Conservation (phyloP, 75 land plant genomes). For the Pinus albicaulis region DNA sequence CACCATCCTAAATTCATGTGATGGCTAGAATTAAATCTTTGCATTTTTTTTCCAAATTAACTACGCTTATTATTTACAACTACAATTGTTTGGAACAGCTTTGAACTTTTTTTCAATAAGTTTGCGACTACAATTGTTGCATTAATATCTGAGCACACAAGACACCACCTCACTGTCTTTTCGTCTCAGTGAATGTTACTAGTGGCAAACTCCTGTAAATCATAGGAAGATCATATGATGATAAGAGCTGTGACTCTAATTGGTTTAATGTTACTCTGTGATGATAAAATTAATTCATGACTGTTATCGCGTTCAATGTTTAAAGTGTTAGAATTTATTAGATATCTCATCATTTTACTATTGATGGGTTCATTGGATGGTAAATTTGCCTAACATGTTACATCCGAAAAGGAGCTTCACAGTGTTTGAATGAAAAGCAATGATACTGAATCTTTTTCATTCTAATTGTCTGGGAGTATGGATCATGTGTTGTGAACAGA, state of each 20-base stretch:
- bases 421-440: neutral
- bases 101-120: neutral
- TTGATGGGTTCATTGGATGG: neutral
- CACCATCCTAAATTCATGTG: too few relatives aligned
- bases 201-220: neutral
- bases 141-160: conserved; percentile 5
- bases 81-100: conserved; percentile 5
- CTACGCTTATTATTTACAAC: too few relatives aligned
- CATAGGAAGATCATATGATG: too few relatives aligned
- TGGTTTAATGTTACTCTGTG: too few relatives aligned
- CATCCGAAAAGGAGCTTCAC: neutral
- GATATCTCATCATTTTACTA: neutral
- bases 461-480: neutral
- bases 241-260: too few relatives aligned
- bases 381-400: neutral
- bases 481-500: neutral
- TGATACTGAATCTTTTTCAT: neutral
- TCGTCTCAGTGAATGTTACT: neutral
- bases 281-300: too few relatives aligned
- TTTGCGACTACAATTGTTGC: neutral
- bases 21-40: too few relatives aligned
- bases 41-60: too few relatives aligned
- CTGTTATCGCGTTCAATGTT: too few relatives aligned
- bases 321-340: too few relatives aligned
- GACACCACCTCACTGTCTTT: conserved; percentile 40